Conservation (phyloP, 495 filamentous ascomycete genomes). For the Penicillium dipodomyicola region DNA sequence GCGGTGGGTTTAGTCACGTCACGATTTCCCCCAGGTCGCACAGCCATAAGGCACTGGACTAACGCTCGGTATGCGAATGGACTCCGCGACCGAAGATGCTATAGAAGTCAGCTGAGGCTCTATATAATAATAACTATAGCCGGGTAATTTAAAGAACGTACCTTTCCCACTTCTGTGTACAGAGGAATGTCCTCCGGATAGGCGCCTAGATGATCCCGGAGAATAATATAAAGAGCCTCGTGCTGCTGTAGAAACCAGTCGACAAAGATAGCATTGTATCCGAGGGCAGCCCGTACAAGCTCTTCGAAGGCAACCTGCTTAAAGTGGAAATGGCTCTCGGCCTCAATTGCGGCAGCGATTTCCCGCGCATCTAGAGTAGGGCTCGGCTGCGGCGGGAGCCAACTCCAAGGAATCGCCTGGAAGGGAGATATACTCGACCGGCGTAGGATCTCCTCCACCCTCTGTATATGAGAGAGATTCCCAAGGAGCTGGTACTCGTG, state of each 20-base stretch:
- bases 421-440: conserved; percentile 28
- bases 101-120: not conserved
- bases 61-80: conserved; percentile 44
- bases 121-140: not conserved
- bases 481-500: conserved; percentile 29
- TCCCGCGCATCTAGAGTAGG: conserved; percentile 19
- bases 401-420: conserved; percentile 34
- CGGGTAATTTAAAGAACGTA: conserved; percentile 8
- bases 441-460: conserved; percentile 45
- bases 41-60: conserved; percentile 24
- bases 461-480: conserved; percentile 37
- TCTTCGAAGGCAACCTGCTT: conserved; percentile 42
- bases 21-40: conserved; percentile 20
- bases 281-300: conserved; percentile 40
- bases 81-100: conserved; percentile 39
- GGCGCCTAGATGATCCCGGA: conserved; percentile 34
- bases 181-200: conserved; percentile 35
- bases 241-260: conserved; percentile 47
- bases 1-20: conserved; percentile 16
- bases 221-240: conserved; percentile 37
- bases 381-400: conserved; percentile 34
- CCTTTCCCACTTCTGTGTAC: conserved; percentile 41
- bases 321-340: conserved; percentile 47
- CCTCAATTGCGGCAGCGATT: conserved; percentile 40
- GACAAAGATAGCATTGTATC: conserved; percentile 31